Conservation (phyloP, 2,329 filamentous ascomycete genomes). For the Exophiala phaeomuriformis region DNA sequence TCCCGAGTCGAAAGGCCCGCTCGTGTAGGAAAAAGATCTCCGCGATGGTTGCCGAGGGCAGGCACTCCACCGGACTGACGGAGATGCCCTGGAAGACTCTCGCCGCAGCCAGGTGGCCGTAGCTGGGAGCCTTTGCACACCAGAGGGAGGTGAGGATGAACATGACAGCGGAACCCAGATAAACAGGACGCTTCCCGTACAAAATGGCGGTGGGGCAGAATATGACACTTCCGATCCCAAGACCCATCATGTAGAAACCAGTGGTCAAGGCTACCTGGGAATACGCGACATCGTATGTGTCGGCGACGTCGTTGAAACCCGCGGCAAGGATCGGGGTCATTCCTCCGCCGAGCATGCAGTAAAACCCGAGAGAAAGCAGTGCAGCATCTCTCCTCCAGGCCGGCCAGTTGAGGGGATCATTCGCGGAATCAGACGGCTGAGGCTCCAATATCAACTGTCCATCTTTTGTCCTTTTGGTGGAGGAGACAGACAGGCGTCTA, state of each 20-base stretch:
- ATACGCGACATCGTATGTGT: conserved; percentile 57
- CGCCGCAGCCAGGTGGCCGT: conserved; percentile 69
- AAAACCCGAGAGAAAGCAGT: conserved; percentile 75
- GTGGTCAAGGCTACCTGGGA: conserved; percentile 77
- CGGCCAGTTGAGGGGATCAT: conserved; percentile 92
- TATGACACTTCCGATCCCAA: conserved; percentile 76
- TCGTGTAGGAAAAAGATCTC: conserved; percentile 97
- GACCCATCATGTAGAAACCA: conserved; percentile 86
- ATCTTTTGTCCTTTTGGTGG: conserved; percentile 70
- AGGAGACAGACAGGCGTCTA: conserved; percentile 31
- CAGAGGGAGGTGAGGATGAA: conserved; percentile 72
- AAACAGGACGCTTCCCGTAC: conserved; percentile 84
- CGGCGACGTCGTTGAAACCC: conserved; percentile 74
- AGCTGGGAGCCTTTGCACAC: conserved; percentile 79
- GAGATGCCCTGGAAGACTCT: conserved; percentile 82
- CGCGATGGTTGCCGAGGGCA: conserved; percentile 87
- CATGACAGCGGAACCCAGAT: conserved; percentile 67
- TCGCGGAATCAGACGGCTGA: conserved; percentile 81
- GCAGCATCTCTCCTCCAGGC: conserved; percentile 71
- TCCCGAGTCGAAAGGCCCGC: conserved; percentile 82
- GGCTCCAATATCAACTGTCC: conserved; percentile 82
- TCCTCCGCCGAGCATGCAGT: conserved; percentile 87
- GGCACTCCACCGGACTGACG: conserved; percentile 82
- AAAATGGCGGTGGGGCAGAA: conserved; percentile 86
- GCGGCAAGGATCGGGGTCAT: conserved; percentile 87